phyloP scores from a whole-genome alignment of 768 basidiomycete species.

The Leccinum rimulosum region DNA sequence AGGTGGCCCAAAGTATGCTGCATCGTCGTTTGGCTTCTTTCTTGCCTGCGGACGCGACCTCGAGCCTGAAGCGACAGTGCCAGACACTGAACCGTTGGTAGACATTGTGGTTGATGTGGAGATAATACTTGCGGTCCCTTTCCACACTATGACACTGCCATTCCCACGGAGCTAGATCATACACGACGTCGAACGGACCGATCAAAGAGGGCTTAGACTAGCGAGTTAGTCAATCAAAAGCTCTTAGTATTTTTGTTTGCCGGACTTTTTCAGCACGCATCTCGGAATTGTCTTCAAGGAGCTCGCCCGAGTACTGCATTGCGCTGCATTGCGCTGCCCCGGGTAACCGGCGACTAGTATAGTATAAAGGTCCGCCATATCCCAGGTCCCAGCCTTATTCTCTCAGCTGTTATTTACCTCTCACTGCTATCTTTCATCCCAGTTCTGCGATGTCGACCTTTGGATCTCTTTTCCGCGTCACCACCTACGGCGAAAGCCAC shows the following conservation, averaged over 20 bases:
- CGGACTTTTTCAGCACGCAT: neutral
- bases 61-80: conserved; percentile 40
- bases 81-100: conserved; percentile 21
- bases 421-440: conserved; percentile 9
- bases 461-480: conserved; percentile 88
- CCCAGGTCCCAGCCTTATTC: neutral
- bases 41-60: conserved; percentile 63
- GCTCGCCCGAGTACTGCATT: conserved; percentile 26
- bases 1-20: conserved; percentile 64
- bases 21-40: conserved; percentile 65
- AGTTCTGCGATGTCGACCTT: conserved; percentile 81
- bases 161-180: conserved; percentile 23
- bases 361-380: conserved; percentile 22
- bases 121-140: neutral
- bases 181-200: neutral
- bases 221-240: neutral
- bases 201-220: neutral
- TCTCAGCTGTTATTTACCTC: conserved; percentile 7
- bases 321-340: conserved; percentile 15
- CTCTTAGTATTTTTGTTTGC: neutral
- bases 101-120: conserved; percentile 20
- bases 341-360: neutral
- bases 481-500: conserved; percentile 97
- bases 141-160: conserved; percentile 6
- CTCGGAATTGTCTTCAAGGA: conserved; percentile 11